phyloP scores from a whole-genome alignment of 2,329 filamentous ascomycete species.

The Drechslerella dactyloides region DNA sequence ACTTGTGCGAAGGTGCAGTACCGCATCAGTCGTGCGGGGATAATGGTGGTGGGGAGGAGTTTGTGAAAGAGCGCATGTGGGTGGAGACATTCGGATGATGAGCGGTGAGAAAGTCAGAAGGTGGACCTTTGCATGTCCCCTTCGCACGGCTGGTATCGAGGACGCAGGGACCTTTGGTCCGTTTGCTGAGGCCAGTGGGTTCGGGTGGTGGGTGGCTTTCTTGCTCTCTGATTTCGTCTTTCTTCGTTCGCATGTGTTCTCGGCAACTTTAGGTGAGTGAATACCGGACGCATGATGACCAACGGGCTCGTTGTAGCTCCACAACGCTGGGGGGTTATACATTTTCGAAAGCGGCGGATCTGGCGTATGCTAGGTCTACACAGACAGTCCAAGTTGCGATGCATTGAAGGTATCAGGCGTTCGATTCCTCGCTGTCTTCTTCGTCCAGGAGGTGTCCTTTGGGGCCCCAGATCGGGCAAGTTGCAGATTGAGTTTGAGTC shows the following conservation, averaged over 20 bases:
- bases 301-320: conserved; percentile 5
- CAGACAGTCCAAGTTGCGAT: conserved; percentile 29
- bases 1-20: conserved; percentile 5
- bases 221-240: conserved; percentile 12
- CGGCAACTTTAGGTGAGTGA: conserved; percentile 5
- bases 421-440: background rate
- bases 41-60: conserved; percentile 22
- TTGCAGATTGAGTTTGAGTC: background rate
- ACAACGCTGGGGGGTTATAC: background rate
- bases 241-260: background rate
- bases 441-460: conserved; percentile 21
- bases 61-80: background rate
- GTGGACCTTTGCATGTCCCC: conserved; percentile 1
- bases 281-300: conserved; percentile 11
- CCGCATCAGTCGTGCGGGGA: conserved; percentile 9
- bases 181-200: conserved; percentile 32
- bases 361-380: conserved; percentile 21
- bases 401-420: background rate
- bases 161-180: too few species aligned
- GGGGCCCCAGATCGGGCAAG: conserved; percentile 27
- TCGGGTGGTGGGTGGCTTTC: conserved; percentile 40
- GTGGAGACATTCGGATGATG: background rate
- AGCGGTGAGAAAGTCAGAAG: conserved; percentile 17
- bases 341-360: too few species aligned
- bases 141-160: conserved; percentile 12